Conservation (phyloP, 495 filamentous ascomycete species). For the Cercophora samala region DNA sequence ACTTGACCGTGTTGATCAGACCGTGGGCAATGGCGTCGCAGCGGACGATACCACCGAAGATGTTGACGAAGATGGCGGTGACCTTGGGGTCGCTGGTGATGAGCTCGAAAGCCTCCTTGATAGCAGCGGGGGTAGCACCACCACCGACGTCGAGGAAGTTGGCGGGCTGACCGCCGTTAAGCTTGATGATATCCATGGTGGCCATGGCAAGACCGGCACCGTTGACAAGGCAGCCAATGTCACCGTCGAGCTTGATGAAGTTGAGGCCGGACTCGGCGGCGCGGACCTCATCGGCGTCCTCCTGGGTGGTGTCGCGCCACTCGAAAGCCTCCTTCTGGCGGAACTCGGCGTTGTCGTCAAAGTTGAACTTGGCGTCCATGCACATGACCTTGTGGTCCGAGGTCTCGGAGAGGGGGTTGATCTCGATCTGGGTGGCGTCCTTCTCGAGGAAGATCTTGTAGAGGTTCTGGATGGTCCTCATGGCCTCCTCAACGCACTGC, state of each 20-base stretch:
- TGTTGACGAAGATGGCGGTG: constrained; percentile 98
- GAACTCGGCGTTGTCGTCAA: constrained; percentile 98
- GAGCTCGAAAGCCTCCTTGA: constrained; percentile 94
- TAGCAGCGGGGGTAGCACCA: constrained; percentile 92
- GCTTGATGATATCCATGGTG: constrained; percentile 99
- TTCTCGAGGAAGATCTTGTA: constrained; percentile 98
- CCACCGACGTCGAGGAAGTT: constrained; percentile 99
- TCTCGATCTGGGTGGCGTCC: constrained; percentile 98
- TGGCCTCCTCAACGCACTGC: constrained; percentile 92
- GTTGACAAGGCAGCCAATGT: constrained; percentile 99
- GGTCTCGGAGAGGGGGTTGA: constrained; percentile 97
- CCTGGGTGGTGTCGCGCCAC: constrained; percentile 90
- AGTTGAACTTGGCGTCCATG: constrained; percentile 98
- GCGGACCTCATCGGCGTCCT: constrained; percentile 96
- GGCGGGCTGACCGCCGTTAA: constrained; percentile 91
- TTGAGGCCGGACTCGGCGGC: constrained; percentile 91
- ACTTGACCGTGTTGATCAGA: constrained; percentile 87
- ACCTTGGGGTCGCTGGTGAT: constrained; percentile 99
- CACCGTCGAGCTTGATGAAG: constrained; percentile 99
- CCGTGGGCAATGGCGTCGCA: constrained; percentile 98
- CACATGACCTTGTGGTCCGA: constrained; percentile 95
- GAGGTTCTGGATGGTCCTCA: constrained; percentile 93
- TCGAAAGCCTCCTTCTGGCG: constrained; percentile 92
- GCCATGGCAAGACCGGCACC: constrained; percentile 99
- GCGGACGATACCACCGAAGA: constrained; percentile 97